Conservation (phyloP, 2,329 filamentous ascomycete species). For the Leptographium lundbergii region DNA sequence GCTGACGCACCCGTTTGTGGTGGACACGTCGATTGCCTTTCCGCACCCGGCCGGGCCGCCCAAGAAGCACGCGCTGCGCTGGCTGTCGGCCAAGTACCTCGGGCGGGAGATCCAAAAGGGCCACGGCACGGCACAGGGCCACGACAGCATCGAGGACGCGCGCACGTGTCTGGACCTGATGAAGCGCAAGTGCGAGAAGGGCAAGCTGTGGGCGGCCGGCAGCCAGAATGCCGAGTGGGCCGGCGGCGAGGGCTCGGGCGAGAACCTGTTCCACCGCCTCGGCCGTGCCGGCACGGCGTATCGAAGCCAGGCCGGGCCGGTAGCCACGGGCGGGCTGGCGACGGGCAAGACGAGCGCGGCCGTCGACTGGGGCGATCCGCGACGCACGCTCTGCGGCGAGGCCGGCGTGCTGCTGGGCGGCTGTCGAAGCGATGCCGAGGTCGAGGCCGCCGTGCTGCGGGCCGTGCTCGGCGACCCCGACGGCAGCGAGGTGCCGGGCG, state of each 20-base stretch:
- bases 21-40: constrained; percentile 83
- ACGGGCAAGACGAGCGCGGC: constrained; percentile 57
- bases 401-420: constrained; percentile 39
- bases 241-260: constrained; percentile 56
- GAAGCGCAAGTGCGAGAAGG: constrained; percentile 91
- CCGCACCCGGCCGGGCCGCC: constrained; percentile 84
- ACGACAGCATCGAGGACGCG: constrained; percentile 89
- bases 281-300: constrained; percentile 49
- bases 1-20: constrained; percentile 81
- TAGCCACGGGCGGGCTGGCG: constrained; percentile 41
- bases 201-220: constrained; percentile 64
- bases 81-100: constrained; percentile 75
- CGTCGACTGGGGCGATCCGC: constrained; percentile 80
- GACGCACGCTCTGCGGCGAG: constrained; percentile 41
- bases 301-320: constrained; percentile 45
- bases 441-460: constrained; percentile 40
- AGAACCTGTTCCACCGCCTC: constrained; percentile 82
- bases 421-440: constrained; percentile 47
- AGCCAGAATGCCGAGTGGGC: constrained; percentile 5
- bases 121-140: constrained; percentile 51
- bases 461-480: constrained; percentile 46
- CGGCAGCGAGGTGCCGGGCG: constrained; percentile 42
- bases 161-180: constrained; percentile 83
- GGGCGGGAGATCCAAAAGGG: constrained; percentile 78
- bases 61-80: constrained; percentile 83